A percentile compares a stretch with the other conserved stretches of the same genome.
phyloP scores from a whole-genome alignment of 148 eudicot genomes.

The Rhododendron henanense region DNA sequence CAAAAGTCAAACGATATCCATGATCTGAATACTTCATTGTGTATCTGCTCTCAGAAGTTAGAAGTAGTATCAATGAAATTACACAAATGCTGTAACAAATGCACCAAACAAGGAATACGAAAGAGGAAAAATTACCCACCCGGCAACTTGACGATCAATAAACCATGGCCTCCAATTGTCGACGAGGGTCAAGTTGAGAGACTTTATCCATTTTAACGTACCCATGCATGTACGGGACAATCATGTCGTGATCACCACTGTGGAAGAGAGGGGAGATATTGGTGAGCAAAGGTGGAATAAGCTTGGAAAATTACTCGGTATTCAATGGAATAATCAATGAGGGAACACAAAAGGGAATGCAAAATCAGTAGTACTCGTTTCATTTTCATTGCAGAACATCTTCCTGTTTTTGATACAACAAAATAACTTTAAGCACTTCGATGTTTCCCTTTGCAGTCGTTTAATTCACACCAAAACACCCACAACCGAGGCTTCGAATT shows the following conservation, averaged over 20 bases:
- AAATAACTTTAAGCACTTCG: too few relatives aligned
- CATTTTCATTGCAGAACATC: too few relatives aligned
- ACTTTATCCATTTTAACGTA: conserved; percentile 21
- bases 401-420: too few relatives aligned
- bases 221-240: conserved; percentile 17
- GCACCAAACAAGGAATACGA: background rate
- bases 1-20: conserved; percentile 14
- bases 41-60: background rate
- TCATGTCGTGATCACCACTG: conserved; percentile 28
- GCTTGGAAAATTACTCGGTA: too few relatives aligned
- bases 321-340: background rate
- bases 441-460: too few relatives aligned
- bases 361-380: too few relatives aligned
- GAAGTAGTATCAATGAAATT: background rate
- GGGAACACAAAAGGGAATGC: background rate
- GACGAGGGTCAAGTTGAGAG: conserved; percentile 10
- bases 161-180: conserved; percentile 14
- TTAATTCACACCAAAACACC: too few relatives aligned
- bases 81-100: background rate
- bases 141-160: conserved; percentile 13
- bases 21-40: conserved; percentile 5
- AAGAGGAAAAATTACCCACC: background rate
- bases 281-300: background rate
- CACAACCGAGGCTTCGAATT: too few relatives aligned
- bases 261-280: background rate